phyloP scores from a whole-genome alignment of 2,329 filamentous ascomycete genomes.

The Xylariaceae sp. region DNA sequence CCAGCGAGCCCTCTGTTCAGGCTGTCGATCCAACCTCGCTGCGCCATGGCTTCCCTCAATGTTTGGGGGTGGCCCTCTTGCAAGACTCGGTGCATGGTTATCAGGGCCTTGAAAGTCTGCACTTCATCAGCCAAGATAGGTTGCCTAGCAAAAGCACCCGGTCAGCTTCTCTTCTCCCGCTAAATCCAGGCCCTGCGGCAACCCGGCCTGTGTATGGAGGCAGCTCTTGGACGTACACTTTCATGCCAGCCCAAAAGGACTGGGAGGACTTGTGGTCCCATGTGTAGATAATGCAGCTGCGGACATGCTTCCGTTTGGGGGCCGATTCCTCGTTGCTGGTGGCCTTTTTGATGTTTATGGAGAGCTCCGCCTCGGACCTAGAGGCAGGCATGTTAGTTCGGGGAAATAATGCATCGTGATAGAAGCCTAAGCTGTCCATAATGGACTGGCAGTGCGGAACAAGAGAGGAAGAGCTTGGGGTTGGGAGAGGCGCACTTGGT shows the following conservation, averaged over 20 bases:
- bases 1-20: slow-evolving; percentile 75
- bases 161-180: background rate
- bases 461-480: background rate
- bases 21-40: slow-evolving; percentile 87
- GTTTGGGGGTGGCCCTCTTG: slow-evolving; percentile 91
- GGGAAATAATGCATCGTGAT: too few relatives aligned
- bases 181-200: background rate
- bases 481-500: slow-evolving; percentile 21
- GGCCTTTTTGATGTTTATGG: slow-evolving; percentile 64
- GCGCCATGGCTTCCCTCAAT: slow-evolving; percentile 79
- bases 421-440: too few relatives aligned
- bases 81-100: slow-evolving; percentile 93
- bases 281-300: slow-evolving; percentile 95
- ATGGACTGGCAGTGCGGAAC: slow-evolving; percentile 1
- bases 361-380: slow-evolving; percentile 61
- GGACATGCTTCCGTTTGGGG: slow-evolving; percentile 84
- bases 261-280: slow-evolving; percentile 97
- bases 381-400: too few relatives aligned
- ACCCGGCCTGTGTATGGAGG: too few relatives aligned
- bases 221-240: slow-evolving; percentile 83
- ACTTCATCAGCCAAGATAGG: slow-evolving; percentile 98
- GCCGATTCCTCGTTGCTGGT: slow-evolving; percentile 62
- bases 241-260: slow-evolving; percentile 97
- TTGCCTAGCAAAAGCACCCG: slow-evolving; percentile 50
- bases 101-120: slow-evolving; percentile 97